Evolutionary conservation across 1,284 basidiomycete genomes (phyloP), one percentile per base, ranked within the genome.

Genomic region (Uromyces viciae-fabae): DNA sequence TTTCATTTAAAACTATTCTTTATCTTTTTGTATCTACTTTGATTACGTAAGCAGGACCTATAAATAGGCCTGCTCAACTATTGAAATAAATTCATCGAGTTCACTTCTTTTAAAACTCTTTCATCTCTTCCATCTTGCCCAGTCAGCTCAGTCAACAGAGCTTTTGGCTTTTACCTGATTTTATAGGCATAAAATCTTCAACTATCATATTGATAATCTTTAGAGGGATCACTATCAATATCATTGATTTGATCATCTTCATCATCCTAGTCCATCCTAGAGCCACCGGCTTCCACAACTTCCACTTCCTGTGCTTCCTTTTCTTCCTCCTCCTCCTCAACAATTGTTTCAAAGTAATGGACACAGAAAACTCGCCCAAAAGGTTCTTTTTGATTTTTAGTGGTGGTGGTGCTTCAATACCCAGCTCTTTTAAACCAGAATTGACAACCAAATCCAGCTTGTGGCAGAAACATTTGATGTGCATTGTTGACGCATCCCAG

Each of bases 381-480:
- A 54, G 15, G 8, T 4, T 19, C 5, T 52, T 58, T 40, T 56
- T 73, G 15, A 73, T 40, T 28, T 56, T 73, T 2, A 49, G 46
- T 4, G 49, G 46, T 19, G 71, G 71, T 19, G 71, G 71, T 1
- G 71, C 28, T 36, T 56, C 14, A n/a, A 73, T 22, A 25, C 69
- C 69, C 1, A 72, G 15, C 19, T 31, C 69, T 1, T 28, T 54
- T 28, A 72, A 52, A n/a, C 49, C 49, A 28, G 71, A 42, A 73
- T 40, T 52, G 2, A 73, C 71, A 17, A 54, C n/a, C 17, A 52
- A 54, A 14, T 42, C 69, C 69, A 73, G 46, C 69, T 54, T 54
- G 68, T 71, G 68, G 17, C 68, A 71, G 17, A 71, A 71, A 28
- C 42, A 71, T 14, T 28, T 11, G 31, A 73, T 56, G 49, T 73